These are phyloP conservation scores for Batkoa obscura DNA, from an alignment of 371 early-diverging fungal genomes.

Conservation along the genomic window DNA sequence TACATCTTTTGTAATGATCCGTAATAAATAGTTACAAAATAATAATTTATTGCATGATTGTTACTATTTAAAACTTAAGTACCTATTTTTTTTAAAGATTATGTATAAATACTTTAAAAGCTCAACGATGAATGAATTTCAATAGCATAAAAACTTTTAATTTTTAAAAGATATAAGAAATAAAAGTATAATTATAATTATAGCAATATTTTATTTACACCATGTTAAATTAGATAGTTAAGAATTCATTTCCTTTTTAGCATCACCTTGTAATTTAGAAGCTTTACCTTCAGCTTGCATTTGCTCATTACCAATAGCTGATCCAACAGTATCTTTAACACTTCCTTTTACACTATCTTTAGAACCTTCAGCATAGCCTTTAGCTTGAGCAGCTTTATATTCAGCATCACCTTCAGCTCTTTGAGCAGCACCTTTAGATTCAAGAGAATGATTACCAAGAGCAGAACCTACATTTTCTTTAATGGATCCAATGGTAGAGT, in stretches of 20 bases:
- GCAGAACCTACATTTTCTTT: conserved; percentile 13
- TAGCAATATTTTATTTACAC: no score
- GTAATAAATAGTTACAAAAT: no score
- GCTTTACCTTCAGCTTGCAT: conserved; percentile 19
- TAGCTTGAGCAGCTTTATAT: conserved; percentile 9
- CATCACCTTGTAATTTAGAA: conserved; percentile 17
- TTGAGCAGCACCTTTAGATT: conserved; percentile 12
- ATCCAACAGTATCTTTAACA: conserved; percentile 20
- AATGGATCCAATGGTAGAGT: conserved; percentile 12
- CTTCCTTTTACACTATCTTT: conserved; percentile 17
- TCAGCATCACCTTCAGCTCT: conserved; percentile 12
- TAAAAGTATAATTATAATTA: no score
- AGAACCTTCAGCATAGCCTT: conserved; percentile 9
- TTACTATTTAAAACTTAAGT: no score
- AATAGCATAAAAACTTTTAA: no score
- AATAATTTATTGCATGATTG: no score
- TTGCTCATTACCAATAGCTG: conserved; percentile 15
- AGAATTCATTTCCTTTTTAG: conserved; percentile 8
- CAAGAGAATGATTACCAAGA: conserved; percentile 8
- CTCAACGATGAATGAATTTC: no score
- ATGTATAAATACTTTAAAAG: no score
- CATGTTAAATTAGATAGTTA: no score
- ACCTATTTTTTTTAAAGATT: no score
- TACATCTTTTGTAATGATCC: no score
- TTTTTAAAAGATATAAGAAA: no score